Percentiles rank a stretch among this genome's conserved stretches.
These are phyloP conservation scores for Waltergamsia citrina DNA, from an alignment of 2,329 filamentous ascomycete species.

Conservation along the genomic window DNA sequence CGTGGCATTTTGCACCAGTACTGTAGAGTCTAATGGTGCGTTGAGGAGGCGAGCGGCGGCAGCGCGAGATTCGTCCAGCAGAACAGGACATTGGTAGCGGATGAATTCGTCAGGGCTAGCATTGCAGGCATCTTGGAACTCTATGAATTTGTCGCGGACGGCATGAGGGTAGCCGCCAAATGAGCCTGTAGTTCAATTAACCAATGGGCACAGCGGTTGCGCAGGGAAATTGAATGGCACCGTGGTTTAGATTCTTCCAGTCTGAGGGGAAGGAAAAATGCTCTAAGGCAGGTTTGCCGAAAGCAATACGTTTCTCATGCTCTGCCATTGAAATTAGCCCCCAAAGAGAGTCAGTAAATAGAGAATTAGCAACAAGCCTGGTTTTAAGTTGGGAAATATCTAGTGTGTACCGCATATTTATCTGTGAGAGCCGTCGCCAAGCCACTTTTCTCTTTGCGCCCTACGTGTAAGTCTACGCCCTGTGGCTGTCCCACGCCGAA, in stretches of 20 bases:
- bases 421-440: too few relatives aligned
- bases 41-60: slow-evolving; percentile 59
- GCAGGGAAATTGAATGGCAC: not conserved
- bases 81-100: slow-evolving; percentile 52
- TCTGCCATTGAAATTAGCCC: too few relatives aligned
- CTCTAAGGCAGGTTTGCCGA: too few relatives aligned
- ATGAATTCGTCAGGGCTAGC: slow-evolving; percentile 66
- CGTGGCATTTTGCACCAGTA: slow-evolving; percentile 77
- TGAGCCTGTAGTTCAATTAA: slow-evolving; percentile 45
- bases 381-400: too few relatives aligned
- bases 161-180: slow-evolving; percentile 65
- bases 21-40: slow-evolving; percentile 54
- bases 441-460: too few relatives aligned
- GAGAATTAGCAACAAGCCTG: too few relatives aligned
- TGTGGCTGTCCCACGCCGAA: too few relatives aligned
- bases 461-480: too few relatives aligned
- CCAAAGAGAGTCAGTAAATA: too few relatives aligned
- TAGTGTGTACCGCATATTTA: too few relatives aligned
- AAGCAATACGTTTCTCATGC: too few relatives aligned
- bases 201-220: slow-evolving; percentile 1
- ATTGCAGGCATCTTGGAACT: slow-evolving; percentile 59
- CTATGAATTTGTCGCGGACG: slow-evolving; percentile 48
- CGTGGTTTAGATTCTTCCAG: not conserved
- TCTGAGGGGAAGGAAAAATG: not conserved
- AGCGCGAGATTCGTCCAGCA: slow-evolving; percentile 58